Base-by-base conservation (phyloP, 139 green algal species). In the Chlorella sp. region DNA sequence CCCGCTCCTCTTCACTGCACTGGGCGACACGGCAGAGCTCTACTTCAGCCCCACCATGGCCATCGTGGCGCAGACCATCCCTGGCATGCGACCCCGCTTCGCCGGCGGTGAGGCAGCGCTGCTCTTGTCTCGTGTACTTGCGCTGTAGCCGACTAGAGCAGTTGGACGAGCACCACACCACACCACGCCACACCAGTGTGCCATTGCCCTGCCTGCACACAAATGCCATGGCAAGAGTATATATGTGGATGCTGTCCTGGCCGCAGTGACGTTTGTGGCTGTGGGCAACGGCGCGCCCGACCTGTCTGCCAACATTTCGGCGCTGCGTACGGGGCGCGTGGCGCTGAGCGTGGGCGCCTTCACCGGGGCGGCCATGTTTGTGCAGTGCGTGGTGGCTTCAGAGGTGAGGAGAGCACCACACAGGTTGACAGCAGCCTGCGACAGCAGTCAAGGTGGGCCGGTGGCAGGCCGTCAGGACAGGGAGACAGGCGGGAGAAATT, bases 241-340 rank as follows among this genome's bases (percentile, higher is more conserved):
- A n/a, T n/a, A n/a, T n/a, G n/a, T n/a, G n/a, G n/a, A n/a, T 64
- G 55, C 24, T 64, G 30, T 26, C 29, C 23, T 71, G 31, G n/a
- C n/a, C 26, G 67, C 78, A 89, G 92, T 96, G 0, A 97, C 91
- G 0, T 89, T 97, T 60, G 84, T 97, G 42, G 91, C 92, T 0
- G 83, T 96, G 33, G 92, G 91, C 66, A 97, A 97, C 76, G 92
- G 91, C 0, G 92, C 92, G 0, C 91, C 92, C 5, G 92, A 97
- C 81, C 74, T 97, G 23, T 94, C 84, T 0, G 77, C 92, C 24
- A 94, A 88, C 59, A 88, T 96, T 42, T 83, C 86, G 1, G 90
- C 90, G 20, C 87, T 97, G 24, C 85, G 79, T 62, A 91, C 91
- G 2, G 96, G 85, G 23, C 82, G 77, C 32, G 83, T 84, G 62